These are phyloP conservation scores for Arachis monticola DNA, from an alignment of 331 rosid genomes.

Conservation along the genomic window DNA sequence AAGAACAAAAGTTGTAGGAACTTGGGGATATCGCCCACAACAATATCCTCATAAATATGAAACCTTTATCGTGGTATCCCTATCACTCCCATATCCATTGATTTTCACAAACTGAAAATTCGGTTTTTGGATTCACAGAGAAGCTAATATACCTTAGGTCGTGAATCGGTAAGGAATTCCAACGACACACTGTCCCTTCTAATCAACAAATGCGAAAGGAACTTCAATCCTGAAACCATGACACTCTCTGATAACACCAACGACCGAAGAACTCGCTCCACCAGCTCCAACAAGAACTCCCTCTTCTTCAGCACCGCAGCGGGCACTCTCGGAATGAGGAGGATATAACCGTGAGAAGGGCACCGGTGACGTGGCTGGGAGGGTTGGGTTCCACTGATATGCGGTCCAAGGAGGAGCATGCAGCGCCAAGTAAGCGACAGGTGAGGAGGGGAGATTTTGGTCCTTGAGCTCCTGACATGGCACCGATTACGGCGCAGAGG, in stretches of 20 bases:
- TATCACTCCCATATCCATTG: background rate
- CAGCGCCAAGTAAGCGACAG: slow-evolving; percentile 68
- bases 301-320: slow-evolving; percentile 53
- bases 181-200: slow-evolving; percentile 52
- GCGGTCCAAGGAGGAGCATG: slow-evolving; percentile 70
- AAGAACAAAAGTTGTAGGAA: background rate
- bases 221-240: slow-evolving; percentile 64
- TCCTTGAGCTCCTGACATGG: slow-evolving; percentile 89
- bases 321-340: slow-evolving; percentile 55
- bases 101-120: background rate
- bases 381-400: slow-evolving; percentile 57
- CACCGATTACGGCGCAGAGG: slow-evolving; percentile 76
- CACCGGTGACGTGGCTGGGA: slow-evolving; percentile 55
- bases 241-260: slow-evolving; percentile 41
- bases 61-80: background rate
- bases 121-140: background rate
- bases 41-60: background rate
- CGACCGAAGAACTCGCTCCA: slow-evolving; percentile 52
- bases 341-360: slow-evolving; percentile 70
- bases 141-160: slow-evolving; percentile 61
- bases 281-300: slow-evolving; percentile 49
- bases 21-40: background rate
- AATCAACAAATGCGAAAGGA: slow-evolving; percentile 64
- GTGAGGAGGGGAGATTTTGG: slow-evolving; percentile 54
- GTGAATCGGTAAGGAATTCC: slow-evolving; percentile 64